These are phyloP conservation scores for Butyriboletus appendiculatus DNA, from an alignment of 1,284 basidiomycete genomes.

Conservation along the genomic window DNA sequence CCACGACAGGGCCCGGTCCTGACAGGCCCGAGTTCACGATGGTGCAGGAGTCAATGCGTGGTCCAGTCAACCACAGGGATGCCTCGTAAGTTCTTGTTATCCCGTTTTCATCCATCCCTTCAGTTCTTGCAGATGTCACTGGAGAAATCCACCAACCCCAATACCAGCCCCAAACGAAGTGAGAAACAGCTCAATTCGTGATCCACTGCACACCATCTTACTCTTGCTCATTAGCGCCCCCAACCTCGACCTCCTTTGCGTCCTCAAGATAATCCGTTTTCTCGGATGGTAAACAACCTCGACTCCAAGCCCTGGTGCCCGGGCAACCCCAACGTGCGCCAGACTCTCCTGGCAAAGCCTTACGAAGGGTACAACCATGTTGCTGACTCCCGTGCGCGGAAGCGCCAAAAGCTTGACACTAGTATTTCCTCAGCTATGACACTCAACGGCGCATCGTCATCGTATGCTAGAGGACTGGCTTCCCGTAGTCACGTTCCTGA, in stretches of 20 bases:
- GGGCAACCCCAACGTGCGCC: constrained; percentile 29
- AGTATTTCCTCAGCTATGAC: not conserved
- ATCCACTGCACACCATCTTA: constrained; percentile 8
- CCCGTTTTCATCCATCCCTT: constrained; percentile 1
- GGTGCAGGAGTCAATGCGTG: constrained; percentile 10
- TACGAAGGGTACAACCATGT: not conserved
- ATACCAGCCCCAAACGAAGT: constrained; percentile 26
- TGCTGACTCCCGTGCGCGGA: constrained; percentile 11
- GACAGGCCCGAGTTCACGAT: constrained; percentile 11
- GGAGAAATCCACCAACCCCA: constrained; percentile 25
- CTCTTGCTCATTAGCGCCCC: constrained; percentile 11
- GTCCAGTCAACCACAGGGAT: constrained; percentile 30
- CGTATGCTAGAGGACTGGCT: not conserved
- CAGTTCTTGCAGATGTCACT: constrained; percentile 12
- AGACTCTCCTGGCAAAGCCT: constrained; percentile 25
- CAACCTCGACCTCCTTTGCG: not conserved
- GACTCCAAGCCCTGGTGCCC: rapidly evolving
- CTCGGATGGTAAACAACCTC: constrained; percentile 6
- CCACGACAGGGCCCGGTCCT: constrained; percentile 10
- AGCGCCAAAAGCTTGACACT: constrained; percentile 28
- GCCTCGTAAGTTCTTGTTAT: constrained; percentile 29
- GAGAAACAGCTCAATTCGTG: constrained; percentile 7
- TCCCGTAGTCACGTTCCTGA: constrained; percentile 9
- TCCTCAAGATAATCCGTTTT: constrained; percentile 25
- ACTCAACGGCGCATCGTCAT: constrained; percentile 5